These are phyloP conservation scores for Euphorbia peplus DNA, from an alignment of 345 rosid genomes.

Conservation along the genomic window DNA sequence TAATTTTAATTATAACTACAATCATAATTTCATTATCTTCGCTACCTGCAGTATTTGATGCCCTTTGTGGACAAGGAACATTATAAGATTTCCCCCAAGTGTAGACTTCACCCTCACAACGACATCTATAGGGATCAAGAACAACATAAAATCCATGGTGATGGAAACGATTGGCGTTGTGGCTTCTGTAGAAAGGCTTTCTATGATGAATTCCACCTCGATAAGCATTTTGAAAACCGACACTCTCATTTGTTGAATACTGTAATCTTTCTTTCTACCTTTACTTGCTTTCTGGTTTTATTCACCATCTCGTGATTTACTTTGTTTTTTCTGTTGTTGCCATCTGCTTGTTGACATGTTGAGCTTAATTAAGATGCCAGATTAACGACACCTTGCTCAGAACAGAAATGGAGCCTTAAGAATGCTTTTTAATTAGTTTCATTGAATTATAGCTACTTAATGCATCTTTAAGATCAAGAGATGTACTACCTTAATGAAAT, in stretches of 20 bases:
- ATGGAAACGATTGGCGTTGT: slow-evolving; percentile 28
- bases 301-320: no score
- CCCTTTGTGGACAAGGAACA: slow-evolving; percentile 30
- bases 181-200: slow-evolving; percentile 28
- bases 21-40: neutral
- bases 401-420: neutral
- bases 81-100: slow-evolving; percentile 17
- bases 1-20: neutral
- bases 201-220: slow-evolving; percentile 25
- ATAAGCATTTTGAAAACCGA: slow-evolving; percentile 30
- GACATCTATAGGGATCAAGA: slow-evolving; percentile 30
- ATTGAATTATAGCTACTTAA: neutral
- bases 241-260: slow-evolving; percentile 23
- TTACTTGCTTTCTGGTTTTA: no score
- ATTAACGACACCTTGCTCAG: neutral
- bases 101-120: slow-evolving; percentile 29
- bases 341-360: neutral
- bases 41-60: slow-evolving; percentile 31
- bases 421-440: neutral
- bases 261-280: slow-evolving; percentile 9
- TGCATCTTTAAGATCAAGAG: neutral
- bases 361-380: neutral
- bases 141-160: slow-evolving; percentile 20
- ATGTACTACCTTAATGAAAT: no score
- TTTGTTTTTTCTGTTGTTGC: neutral